phyloP scores from a whole-genome alignment of 2,329 filamentous ascomycete species.

The Xylaria sp. region DNA sequence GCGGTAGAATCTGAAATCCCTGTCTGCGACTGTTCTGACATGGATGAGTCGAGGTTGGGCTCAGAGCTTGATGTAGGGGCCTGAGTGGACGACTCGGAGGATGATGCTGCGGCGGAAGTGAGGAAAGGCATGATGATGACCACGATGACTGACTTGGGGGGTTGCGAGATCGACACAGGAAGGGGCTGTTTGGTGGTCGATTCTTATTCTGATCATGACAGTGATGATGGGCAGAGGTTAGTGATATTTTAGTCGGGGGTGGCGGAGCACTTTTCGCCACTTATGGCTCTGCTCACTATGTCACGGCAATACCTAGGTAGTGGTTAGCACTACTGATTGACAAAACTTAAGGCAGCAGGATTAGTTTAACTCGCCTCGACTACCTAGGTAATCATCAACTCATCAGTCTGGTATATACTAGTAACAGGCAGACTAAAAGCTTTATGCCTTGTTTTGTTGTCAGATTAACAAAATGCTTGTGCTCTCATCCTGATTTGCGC shows the following conservation, averaged over 20 bases:
- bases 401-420: too few species aligned
- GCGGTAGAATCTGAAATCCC: constrained; percentile 25
- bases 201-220: background rate
- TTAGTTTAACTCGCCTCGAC: too few species aligned
- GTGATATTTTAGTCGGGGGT: constrained; percentile 5
- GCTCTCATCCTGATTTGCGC: background rate
- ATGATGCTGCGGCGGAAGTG: constrained; percentile 13
- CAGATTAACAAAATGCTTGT: too few species aligned
- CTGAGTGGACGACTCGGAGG: background rate
- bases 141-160: too few species aligned
- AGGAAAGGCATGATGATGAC: constrained; percentile 24
- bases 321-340: too few species aligned
- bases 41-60: constrained; percentile 22
- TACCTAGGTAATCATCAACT: too few species aligned
- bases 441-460: too few species aligned
- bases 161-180: constrained; percentile 1
- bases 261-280: constrained; percentile 32
- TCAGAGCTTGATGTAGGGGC: constrained; percentile 21
- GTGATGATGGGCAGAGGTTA: background rate
- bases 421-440: too few species aligned
- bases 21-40: constrained; percentile 25
- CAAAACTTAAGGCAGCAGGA: too few species aligned
- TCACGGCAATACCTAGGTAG: too few species aligned
- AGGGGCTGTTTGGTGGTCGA: constrained; percentile 3
- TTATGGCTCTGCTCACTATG: background rate